These are phyloP conservation scores for Fusarium floridanum DNA, from an alignment of 2,329 filamentous ascomycete genomes.

Conservation along the genomic window DNA sequence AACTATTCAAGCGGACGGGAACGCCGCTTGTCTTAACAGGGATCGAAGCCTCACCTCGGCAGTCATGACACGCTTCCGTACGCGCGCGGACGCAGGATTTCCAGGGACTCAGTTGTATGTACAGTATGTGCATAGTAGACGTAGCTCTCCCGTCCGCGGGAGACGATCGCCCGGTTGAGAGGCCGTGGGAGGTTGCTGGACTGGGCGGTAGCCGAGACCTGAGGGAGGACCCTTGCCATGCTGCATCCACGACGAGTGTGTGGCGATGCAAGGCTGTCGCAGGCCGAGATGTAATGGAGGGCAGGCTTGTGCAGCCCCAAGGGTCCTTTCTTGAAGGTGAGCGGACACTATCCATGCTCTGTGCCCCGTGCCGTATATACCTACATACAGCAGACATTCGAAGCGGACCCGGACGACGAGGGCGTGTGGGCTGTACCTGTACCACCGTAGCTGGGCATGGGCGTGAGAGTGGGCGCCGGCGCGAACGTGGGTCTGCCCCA, in stretches of 20 bases:
- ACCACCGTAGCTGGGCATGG: conserved; percentile 13
- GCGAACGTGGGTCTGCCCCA: conserved; percentile 35
- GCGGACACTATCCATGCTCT: background rate
- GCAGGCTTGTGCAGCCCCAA: conserved; percentile 16
- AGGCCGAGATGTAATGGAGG: conserved; percentile 17
- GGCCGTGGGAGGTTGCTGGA: conserved; percentile 26
- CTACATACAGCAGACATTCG: background rate
- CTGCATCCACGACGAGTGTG: conserved; percentile 33
- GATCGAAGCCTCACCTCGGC: conserved; percentile 29
- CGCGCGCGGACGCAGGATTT: conserved; percentile 20
- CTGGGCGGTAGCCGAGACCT: conserved; percentile 35
- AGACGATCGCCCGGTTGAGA: conserved; percentile 32
- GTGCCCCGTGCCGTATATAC: background rate
- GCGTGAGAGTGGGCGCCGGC: background rate
- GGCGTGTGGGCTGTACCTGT: conserved; percentile 24
- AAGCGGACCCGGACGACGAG: conserved; percentile 13
- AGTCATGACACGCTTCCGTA: conserved; percentile 43
- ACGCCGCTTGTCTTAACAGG: conserved; percentile 28
- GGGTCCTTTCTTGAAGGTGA: conserved; percentile 6
- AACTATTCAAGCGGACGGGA: conserved; percentile 33
- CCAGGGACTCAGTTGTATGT: conserved; percentile 19
- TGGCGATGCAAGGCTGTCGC: conserved; percentile 15
- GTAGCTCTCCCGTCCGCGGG: conserved; percentile 30
- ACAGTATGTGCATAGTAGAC: background rate
- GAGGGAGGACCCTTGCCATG: conserved; percentile 10